Evolutionary conservation across 495 filamentous ascomycete species (phyloP), one percentile per base, ranked within the genome.

Genomic region (Aspergillus cavernicola): DNA sequence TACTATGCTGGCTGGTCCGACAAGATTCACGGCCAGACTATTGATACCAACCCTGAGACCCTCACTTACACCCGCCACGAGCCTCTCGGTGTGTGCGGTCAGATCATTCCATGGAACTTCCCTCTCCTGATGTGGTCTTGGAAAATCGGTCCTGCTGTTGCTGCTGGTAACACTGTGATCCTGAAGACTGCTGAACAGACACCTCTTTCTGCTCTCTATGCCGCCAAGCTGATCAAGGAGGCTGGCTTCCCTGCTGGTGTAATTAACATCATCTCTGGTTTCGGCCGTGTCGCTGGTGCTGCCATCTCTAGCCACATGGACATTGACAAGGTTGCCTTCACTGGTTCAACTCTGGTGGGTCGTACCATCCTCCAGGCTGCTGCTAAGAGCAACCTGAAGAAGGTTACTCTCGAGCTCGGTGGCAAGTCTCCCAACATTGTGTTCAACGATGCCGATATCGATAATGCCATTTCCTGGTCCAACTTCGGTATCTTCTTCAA

Each of bases 401-500:
- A 96, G 85, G 93, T 97, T 43, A 97, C 92, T n/a, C 83, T 97
- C 28, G 92, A 97, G 75, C 86, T 97, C 48, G 92, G 92, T 69
- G 92, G 92, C 75, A 97, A 97, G 85, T 95, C 89, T 50, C 92
- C 92, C 57, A 97, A 97, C 80, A 96, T 97, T 56, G 84, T 97
- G 67, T 97, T 97, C 74, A 79, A 92, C 64, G 92, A 97, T 63
- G 92, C 92, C 50, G 85, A 97, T 65, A 92, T 97, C 62, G 91
- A 97, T 62, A 87, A 96, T 66, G 91, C 92, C 55, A 92, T 97
- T 73, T 89, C 86, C 15, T 97, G 92, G 92, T 88, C 92, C 70
- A 97, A 97, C 86, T 96, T 93, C 54, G 92, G 92, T 69, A 96
- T 97, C 67, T 97, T 90, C 86, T 97, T 80, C 80, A 97, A 97